Base-by-base conservation (phyloP, 345 rosid species). In the Ceriops tagal region DNA sequence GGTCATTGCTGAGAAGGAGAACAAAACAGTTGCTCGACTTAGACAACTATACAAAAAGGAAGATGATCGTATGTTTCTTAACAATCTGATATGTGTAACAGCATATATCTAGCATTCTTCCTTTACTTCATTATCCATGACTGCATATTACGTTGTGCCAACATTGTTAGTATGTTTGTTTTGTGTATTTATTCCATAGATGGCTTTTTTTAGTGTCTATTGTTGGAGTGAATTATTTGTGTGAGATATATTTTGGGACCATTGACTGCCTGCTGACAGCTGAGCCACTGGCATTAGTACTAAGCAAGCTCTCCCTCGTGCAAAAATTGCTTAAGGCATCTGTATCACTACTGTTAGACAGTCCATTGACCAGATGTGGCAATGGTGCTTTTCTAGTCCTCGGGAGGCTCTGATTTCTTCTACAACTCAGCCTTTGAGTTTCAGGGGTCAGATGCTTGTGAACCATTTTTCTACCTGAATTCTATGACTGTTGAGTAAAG, bases 21-120 rank as follows among this genome's bases (percentile, higher is more conserved):
- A 69, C 32, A 61, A 75, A 73, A 78, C 78, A 19, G 76, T 39
- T 71, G 86, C 80, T 68, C 77, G 87, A 71, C 77, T 95, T 34
- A 87, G 73, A 73, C 75, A 92, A 71, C 71, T 71, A 22, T 95
- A 92, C 83, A 73, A 88, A 73, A 81, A 87, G 30, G 93, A 85
- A 82, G 86, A 83, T 82, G 89, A 81, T 35, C 79, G 99, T 91
- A 87, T 22, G 91, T 62, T 56, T 67, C 37, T 80, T 71, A 65
- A 52, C 55, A 59, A 59, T 72, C 31, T 61, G 30, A 71, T 19
- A 9, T 66, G 26, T 31, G 16, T 27, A 51, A 31, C 3, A 20
- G 16, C 18, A 43, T 43, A 32, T 10, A 15, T 4, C 24, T 6
- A 2, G 27, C 43, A 31, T 30, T 43, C 30, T 3, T 39, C 16